Base-by-base conservation (phyloP, 164 flowering plant species). In the Saururus chinensis region DNA sequence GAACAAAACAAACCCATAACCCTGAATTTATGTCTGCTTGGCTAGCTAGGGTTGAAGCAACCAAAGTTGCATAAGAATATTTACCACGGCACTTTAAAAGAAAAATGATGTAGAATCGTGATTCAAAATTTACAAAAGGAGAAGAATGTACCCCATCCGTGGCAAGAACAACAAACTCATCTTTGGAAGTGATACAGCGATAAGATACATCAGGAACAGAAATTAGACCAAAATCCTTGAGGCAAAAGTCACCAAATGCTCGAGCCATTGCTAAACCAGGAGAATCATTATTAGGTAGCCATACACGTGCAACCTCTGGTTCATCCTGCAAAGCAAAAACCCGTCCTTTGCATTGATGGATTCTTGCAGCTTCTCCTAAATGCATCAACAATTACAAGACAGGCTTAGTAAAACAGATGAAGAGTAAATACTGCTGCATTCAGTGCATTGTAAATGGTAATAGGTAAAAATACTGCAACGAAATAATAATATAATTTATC, bases 271-370 rank as follows among this genome's bases (percentile, higher is more conserved):
- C 88, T 64, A 88, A 75, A 53, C 95, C 91, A 57, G 95, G 95
- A 1, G 95, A 84, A 62, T 88, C 88, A 68, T 74, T 85, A 54
- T 88, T 82, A 2, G 95, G 95, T 66, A 88, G 69, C 95, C 95
- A 88, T 25, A 88, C 87, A 52, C 88, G 84, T 56, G 84, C 79
- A 68, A 95, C 99, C 76, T 91, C 97, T 23, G 96, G 99, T 73
- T 95, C 99, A 77, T 91, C 97, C 74, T 87, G 93, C 84, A 95
- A 73, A 57, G 97, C 95, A 75, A 95, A 95, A 30, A 95, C 96
- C 70, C 97, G 80, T 66, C 99, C 99, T 72, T 82, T 88, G 68
- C 96, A 95, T 59, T 81, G 76, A 56, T 89, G 91, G 17, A 95
- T 95, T 73, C 99, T 82, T 57, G 90, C 97, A 64, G 97, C 92